Evolutionary conservation across 2,329 filamentous ascomycete species (phyloP).

Genomic region (Fusarium siculi): DNA sequence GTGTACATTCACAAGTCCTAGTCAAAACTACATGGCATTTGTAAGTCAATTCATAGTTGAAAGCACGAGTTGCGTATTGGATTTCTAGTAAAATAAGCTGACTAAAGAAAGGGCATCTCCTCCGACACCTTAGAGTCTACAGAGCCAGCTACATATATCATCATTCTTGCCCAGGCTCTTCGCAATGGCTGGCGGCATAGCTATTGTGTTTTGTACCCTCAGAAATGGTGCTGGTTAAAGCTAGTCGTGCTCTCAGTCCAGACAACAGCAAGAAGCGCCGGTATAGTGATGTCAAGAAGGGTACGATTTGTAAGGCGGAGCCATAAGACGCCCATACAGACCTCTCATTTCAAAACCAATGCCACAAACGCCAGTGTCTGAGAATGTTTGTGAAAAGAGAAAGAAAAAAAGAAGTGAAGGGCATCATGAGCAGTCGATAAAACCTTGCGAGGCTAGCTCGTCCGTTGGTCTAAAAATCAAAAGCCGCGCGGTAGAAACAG

Average conservation of each 20-base stretch:
- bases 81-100: conserved; percentile 36
- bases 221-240: conserved; percentile 2
- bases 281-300: conserved; percentile 19
- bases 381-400: conserved; percentile 21
- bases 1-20: neutral
- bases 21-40: neutral
- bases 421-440: conserved; percentile 31
- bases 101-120: conserved; percentile 39
- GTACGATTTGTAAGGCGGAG: conserved; percentile 3
- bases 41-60: neutral
- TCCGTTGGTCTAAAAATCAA: conserved; percentile 22
- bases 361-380: conserved; percentile 35
- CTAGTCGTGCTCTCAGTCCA: conserved; percentile 7
- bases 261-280: conserved; percentile 10
- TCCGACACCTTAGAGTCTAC: conserved; percentile 42
- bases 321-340: conserved; percentile 15
- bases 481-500: conserved; percentile 17
- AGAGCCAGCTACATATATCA: conserved; percentile 38
- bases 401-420: conserved; percentile 18
- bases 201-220: neutral
- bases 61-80: conserved; percentile 26
- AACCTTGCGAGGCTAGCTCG: conserved; percentile 21
- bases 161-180: conserved; percentile 7
- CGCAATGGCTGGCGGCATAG: neutral
- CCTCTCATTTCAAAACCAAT: conserved; percentile 33